Evolutionary conservation across 441 rosid genomes (phyloP), one percentile per base, ranked within the genome.

Genomic region (Isatis lusitanica): DNA sequence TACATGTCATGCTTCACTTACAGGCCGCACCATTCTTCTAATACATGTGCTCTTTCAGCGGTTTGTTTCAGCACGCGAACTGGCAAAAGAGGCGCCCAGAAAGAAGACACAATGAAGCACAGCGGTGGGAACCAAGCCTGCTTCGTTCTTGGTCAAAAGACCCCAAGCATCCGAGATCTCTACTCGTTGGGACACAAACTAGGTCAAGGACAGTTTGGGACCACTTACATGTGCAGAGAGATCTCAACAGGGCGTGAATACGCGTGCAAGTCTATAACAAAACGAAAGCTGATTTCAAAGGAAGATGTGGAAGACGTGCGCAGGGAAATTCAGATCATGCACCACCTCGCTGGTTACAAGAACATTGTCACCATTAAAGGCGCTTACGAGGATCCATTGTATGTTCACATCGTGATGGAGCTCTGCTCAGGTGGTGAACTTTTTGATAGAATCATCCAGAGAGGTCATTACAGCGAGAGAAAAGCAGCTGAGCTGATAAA

Each of bases 291-390:
- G 84, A 87, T 93, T 58, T 81, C 96, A 58, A 93, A 70, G 83
- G 98, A 93, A 81, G 98, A 93, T 74, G 93, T 93, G 63, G 98
- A 93, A 73, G 98, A 93, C 75, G 96, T 91, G 70, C 80, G 97
- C 62, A 86, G 98, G 80, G 98, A 93, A 83, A 93, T 93, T 74
- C 97, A 91, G 87, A 91, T 91, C 82, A 93, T 93, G 98, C 98
- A 93, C 78, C 98, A 91, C 76, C 87, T 93, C 83, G 97, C 97
- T 1, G 97, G 96, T 79, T 97, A 93, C 81, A 90, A 82, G 84
- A 91, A 93, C 73, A 91, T 93, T 56, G 97, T 93, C 75, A 88
- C 90, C 38, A 93, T 93, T 48, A 93, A 90, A 84, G 97, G 98
- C 78, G 96, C 98, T 35, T 93, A 90, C 17, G 98, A 93, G 84